A percentile compares a stretch with the other conserved stretches of the same genome.
Conservation (phyloP, 768 basidiomycete species). For the Xerocomellus intermedius region DNA sequence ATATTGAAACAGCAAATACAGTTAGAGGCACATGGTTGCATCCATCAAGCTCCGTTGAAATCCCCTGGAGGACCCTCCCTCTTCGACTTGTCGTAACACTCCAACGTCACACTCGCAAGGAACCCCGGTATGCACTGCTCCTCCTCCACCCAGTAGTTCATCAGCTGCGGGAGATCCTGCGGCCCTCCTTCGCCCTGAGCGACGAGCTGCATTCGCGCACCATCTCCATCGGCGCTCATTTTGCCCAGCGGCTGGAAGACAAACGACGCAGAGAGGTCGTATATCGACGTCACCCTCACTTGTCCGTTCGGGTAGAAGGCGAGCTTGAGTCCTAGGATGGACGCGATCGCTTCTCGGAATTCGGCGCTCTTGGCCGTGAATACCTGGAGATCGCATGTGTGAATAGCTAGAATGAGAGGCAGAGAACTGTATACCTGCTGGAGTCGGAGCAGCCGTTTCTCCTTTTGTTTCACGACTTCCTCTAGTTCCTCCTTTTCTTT, state of each 20-base stretch:
- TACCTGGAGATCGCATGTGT: slow-evolving; percentile 47
- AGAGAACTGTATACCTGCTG: slow-evolving; percentile 56
- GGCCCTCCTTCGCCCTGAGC: slow-evolving; percentile 74
- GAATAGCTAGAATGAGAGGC: background rate
- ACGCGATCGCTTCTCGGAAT: slow-evolving; percentile 87
- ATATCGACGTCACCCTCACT: slow-evolving; percentile 87
- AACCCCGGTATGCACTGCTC: slow-evolving; percentile 89
- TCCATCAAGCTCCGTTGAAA: background rate
- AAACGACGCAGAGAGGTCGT: slow-evolving; percentile 83
- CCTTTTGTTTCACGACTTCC: slow-evolving; percentile 67
- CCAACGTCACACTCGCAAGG: slow-evolving; percentile 82
- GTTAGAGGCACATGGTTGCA: background rate
- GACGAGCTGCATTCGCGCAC: slow-evolving; percentile 66
- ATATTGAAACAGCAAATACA: no score
- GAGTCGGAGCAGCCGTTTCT: slow-evolving; percentile 74
- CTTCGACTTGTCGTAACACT: slow-evolving; percentile 81
- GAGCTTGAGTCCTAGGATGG: slow-evolving; percentile 88
- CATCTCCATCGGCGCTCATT: slow-evolving; percentile 36
- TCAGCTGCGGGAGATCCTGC: slow-evolving; percentile 68
- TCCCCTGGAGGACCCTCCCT: slow-evolving; percentile 15
- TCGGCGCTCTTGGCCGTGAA: slow-evolving; percentile 84
- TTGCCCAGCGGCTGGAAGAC: slow-evolving; percentile 69
- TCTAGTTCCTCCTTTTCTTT: slow-evolving; percentile 70
- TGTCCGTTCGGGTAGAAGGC: slow-evolving; percentile 90
- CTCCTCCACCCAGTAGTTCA: slow-evolving; percentile 84